Evolutionary conservation across 331 rosid genomes (phyloP).

Genomic region (Quercus phellos): DNA sequence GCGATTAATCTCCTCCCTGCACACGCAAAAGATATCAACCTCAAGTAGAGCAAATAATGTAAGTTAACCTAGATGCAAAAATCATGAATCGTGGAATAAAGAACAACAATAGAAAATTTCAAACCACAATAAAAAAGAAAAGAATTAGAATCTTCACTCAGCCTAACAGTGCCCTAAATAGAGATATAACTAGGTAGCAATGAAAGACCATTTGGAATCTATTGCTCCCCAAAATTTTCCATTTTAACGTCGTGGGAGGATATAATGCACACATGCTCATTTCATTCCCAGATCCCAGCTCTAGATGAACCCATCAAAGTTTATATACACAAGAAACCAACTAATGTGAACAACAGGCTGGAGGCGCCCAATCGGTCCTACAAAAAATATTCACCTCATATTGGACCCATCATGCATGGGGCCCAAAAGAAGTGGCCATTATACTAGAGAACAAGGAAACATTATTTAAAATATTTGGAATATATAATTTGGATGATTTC

Average conservation of each 20-base stretch:
- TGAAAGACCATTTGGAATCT: background rate
- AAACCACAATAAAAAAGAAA: background rate
- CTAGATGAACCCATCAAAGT: background rate
- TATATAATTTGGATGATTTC: background rate
- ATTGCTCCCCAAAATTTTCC: background rate
- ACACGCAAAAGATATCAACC: constrained; percentile 17
- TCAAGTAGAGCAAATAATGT: background rate
- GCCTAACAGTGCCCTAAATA: background rate
- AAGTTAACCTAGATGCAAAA: background rate
- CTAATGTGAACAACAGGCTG: too few species aligned
- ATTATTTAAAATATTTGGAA: background rate
- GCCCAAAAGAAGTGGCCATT: too few species aligned
- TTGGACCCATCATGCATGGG: too few species aligned
- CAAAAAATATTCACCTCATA: too few species aligned
- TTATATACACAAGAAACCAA: background rate
- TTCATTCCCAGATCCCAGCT: background rate
- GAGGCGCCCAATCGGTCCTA: too few species aligned
- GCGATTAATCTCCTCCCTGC: constrained; percentile 65
- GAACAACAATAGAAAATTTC: background rate
- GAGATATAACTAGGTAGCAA: background rate
- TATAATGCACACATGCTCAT: background rate
- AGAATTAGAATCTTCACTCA: background rate
- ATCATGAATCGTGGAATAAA: background rate
- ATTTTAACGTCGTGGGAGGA: background rate
- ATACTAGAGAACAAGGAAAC: too few species aligned